These are phyloP conservation scores for Solanum boliviense DNA, from an alignment of 257 asterid species.

Conservation along the genomic window DNA sequence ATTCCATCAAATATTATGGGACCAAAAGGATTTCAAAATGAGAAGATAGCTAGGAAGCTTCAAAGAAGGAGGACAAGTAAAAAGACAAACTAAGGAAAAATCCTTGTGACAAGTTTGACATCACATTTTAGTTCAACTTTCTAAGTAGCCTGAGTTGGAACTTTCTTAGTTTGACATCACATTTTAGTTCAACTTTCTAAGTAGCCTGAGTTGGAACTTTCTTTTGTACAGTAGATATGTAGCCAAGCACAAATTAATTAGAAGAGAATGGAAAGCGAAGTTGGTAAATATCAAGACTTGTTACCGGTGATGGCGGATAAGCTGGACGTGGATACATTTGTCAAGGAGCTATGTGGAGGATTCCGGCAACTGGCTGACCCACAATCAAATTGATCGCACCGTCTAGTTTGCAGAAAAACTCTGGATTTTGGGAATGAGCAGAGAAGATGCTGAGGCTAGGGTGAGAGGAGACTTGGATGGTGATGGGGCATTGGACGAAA, in stretches of 20 bases:
- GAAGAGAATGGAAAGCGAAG: conserved; percentile 3
- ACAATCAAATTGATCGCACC: conserved; percentile 20
- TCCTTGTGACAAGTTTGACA: not conserved
- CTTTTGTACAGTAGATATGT: not conserved
- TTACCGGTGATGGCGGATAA: conserved; percentile 40
- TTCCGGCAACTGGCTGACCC: conserved; percentile 7
- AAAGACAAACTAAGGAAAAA: not conserved
- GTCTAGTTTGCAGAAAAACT: conserved; percentile 36
- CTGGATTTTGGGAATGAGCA: conserved; percentile 39
- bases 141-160: not conserved
- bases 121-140: not conserved
- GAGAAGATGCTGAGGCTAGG: conserved; percentile 53
- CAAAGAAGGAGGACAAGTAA: not conserved
- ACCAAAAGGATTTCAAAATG: not conserved
- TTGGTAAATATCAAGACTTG: conserved; percentile 38
- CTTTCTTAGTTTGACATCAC: not conserved
- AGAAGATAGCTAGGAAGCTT: not conserved
- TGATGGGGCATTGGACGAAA: conserved; percentile 51
- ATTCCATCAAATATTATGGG: not conserved
- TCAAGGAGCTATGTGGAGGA: conserved; percentile 39
- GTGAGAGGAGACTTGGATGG: conserved; percentile 62
- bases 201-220: not conserved
- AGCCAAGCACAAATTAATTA: not conserved
- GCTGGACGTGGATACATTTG: not conserved
- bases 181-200: not conserved